Evolutionary conservation across 805 yeast species (phyloP).

Genomic region (Cyberlindnera amylophila): DNA sequence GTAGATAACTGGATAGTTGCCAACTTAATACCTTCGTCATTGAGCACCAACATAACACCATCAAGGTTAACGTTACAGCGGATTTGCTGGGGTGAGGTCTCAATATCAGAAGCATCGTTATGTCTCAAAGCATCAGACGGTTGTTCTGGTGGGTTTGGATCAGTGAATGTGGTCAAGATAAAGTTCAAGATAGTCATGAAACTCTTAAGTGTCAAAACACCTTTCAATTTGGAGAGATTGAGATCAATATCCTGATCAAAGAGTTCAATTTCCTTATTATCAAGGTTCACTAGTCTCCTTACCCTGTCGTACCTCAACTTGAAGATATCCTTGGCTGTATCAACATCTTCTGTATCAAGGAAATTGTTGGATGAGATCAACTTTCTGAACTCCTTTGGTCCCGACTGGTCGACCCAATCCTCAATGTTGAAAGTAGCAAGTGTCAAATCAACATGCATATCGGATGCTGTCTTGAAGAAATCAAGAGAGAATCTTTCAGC

Average conservation of each 20-base stretch:
- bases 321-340: conserved; percentile 47
- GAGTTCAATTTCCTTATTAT: conserved; percentile 54
- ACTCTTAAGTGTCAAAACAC: conserved; percentile 74
- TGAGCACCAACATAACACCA: conserved; percentile 68
- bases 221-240: conserved; percentile 71
- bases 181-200: conserved; percentile 76
- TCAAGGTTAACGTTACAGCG: conserved; percentile 65
- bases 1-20: conserved; percentile 76
- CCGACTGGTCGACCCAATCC: conserved; percentile 66
- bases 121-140: conserved; percentile 72
- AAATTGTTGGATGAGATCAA: conserved; percentile 62
- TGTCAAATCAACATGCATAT: conserved; percentile 60
- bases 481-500: conserved; percentile 61
- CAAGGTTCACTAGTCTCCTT: conserved; percentile 55
- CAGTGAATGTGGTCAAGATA: conserved; percentile 80
- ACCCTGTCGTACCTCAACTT: conserved; percentile 53
- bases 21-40: conserved; percentile 77
- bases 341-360: conserved; percentile 34
- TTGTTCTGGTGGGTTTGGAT: conserved; percentile 64
- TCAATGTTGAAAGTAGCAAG: conserved; percentile 66
- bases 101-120: conserved; percentile 52
- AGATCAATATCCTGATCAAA: conserved; percentile 75
- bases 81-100: conserved; percentile 68
- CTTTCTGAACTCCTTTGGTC: conserved; percentile 60
- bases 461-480: conserved; percentile 55